Percentiles rank a stretch among this genome's conserved stretches.
phyloP scores from a whole-genome alignment of 371 early-diverging fungal species.

The Globomyces sp. region DNA sequence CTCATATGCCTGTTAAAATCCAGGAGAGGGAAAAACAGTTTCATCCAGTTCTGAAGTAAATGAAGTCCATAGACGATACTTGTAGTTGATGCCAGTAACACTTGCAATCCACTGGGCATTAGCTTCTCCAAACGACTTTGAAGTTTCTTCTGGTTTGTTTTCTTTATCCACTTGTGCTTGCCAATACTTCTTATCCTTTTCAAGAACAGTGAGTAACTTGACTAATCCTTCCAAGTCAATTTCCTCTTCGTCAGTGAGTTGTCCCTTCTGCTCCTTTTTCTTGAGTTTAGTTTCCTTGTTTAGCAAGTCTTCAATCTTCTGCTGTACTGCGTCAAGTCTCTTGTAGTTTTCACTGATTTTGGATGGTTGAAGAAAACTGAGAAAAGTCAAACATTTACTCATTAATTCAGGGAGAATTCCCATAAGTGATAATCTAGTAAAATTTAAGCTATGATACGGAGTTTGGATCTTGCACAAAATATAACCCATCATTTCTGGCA shows the following conservation, averaged over 20 bases:
- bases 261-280: slow-evolving; percentile 5
- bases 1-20: slow-evolving; percentile 9
- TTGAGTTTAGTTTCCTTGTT: slow-evolving; percentile 8
- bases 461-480: too few species aligned
- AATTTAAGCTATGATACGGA: too few species aligned
- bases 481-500: too few species aligned
- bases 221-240: not conserved
- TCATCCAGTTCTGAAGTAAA: slow-evolving; percentile 2
- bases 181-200: slow-evolving; percentile 12
- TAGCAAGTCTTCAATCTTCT: slow-evolving; percentile 13
- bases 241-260: slow-evolving; percentile 1
- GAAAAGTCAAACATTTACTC: too few species aligned
- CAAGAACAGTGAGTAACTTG: not conserved
- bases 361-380: not conserved
- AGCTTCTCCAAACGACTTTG: slow-evolving; percentile 21
- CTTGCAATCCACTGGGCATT: slow-evolving; percentile 18
- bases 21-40: slow-evolving; percentile 5
- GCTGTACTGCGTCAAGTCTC: not conserved
- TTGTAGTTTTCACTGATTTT: not conserved
- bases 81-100: slow-evolving; percentile 19
- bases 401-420: too few species aligned
- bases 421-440: too few species aligned
- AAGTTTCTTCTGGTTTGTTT: slow-evolving; percentile 13
- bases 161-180: slow-evolving; percentile 12
- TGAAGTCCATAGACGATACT: slow-evolving; percentile 16